Evolutionary conservation across 495 filamentous ascomycete genomes (phyloP).

Genomic region (Margaritispora aquatica): DNA sequence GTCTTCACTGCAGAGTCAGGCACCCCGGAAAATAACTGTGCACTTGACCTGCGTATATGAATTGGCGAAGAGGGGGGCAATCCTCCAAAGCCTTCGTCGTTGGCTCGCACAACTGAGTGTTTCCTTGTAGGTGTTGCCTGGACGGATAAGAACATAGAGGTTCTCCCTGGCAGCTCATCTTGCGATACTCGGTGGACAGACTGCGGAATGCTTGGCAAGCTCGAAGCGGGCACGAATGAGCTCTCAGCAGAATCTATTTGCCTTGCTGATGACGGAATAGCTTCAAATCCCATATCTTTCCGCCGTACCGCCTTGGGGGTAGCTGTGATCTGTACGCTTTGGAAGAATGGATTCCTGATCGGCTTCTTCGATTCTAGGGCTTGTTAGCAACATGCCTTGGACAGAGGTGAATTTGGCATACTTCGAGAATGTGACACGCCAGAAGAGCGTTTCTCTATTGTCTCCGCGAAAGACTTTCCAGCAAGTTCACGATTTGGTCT

Average conservation of each 20-base stretch:
- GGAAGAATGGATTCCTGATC: constrained; percentile 47
- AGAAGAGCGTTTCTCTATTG: constrained; percentile 53
- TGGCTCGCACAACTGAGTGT: not conserved
- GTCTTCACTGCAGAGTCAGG: constrained; percentile 11
- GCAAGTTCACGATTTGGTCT: constrained; percentile 82
- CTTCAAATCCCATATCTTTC: constrained; percentile 34
- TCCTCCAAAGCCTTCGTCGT: not conserved
- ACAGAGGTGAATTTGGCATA: constrained; percentile 9
- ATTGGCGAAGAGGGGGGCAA: constrained; percentile 15
- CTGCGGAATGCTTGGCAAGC: constrained; percentile 22
- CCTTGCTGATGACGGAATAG: constrained; percentile 2
- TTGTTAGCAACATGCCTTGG: constrained; percentile 24
- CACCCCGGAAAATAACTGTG: constrained; percentile 10
- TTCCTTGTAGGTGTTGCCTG: constrained; percentile 19
- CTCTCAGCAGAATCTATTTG: constrained; percentile 12
- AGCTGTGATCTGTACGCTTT: constrained; percentile 66
- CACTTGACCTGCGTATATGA: constrained; percentile 17
- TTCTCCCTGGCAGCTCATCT: not conserved
- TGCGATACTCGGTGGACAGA: constrained; percentile 14
- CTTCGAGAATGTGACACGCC: constrained; percentile 30
- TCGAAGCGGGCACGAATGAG: constrained; percentile 21
- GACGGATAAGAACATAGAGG: constrained; percentile 11
- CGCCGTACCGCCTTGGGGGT: constrained; percentile 60
- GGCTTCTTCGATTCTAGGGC: constrained; percentile 57
- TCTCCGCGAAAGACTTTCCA: constrained; percentile 64